phyloP scores from a whole-genome alignment of 2,329 filamentous ascomycete genomes.

The Polytolypa hystricis region DNA sequence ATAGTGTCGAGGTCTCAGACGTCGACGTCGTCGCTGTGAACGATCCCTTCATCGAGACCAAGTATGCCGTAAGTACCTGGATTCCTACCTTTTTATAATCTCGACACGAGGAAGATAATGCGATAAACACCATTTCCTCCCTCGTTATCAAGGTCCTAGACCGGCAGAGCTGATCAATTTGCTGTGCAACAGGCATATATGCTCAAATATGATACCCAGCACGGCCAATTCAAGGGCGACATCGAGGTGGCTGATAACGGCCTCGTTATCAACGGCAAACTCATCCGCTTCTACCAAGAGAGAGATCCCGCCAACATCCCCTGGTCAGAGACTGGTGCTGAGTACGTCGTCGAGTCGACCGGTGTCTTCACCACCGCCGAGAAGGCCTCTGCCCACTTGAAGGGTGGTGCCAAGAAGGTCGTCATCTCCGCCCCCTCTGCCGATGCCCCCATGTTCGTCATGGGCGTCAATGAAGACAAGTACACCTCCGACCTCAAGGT shows the following conservation, averaged over 20 bases:
- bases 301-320: conserved; percentile 80
- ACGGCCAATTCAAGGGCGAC: conserved; percentile 92
- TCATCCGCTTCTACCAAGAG: conserved; percentile 88
- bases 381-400: conserved; percentile 88
- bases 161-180: conserved; percentile 2
- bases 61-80: conserved; percentile 78
- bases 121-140: too few species aligned
- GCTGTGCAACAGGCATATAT: conserved; percentile 72
- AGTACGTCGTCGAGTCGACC: conserved; percentile 95
- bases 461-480: conserved; percentile 92
- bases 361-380: conserved; percentile 99
- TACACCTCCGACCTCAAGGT: conserved; percentile 87
- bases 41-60: conserved; percentile 96
- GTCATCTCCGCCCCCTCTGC: conserved; percentile 49
- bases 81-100: neutral
- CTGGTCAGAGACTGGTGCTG: conserved; percentile 76
- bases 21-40: conserved; percentile 95
- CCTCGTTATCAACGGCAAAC: conserved; percentile 88
- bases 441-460: conserved; percentile 99
- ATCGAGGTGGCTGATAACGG: conserved; percentile 61
- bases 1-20: conserved; percentile 68
- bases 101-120: neutral
- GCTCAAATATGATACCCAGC: conserved; percentile 98
- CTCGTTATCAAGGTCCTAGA: too few species aligned
- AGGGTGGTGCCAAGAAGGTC: conserved; percentile 97